phyloP scores from a whole-genome alignment of 805 yeast genomes.

The Ogataea minuta region DNA sequence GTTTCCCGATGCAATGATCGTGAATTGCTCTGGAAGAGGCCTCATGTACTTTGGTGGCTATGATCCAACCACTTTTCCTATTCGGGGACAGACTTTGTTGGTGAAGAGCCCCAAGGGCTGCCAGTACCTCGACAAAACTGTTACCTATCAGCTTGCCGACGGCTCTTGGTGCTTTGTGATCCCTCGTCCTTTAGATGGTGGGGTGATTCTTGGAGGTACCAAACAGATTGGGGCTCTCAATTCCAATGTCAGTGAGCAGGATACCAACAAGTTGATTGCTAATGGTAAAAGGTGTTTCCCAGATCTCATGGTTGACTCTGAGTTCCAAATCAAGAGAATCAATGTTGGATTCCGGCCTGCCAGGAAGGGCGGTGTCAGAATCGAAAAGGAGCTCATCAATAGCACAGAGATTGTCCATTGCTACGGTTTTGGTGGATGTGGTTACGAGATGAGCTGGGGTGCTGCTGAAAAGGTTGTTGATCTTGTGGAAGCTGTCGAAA shows the following conservation, averaged over 20 bases:
- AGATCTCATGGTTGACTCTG: constrained; percentile 39
- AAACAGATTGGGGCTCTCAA: constrained; percentile 47
- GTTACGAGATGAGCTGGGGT: constrained; percentile 64
- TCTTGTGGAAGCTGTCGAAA: constrained; percentile 18
- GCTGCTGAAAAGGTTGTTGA: constrained; percentile 44
- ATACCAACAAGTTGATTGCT: constrained; percentile 42
- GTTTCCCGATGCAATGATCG: constrained; percentile 35
- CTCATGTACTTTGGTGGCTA: constrained; percentile 52
- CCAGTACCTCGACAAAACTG: constrained; percentile 39
- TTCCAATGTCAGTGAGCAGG: constrained; percentile 40
- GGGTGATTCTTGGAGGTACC: constrained; percentile 67
- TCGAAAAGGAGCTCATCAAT: constrained; percentile 22
- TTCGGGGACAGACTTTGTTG: constrained; percentile 66
- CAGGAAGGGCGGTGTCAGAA: constrained; percentile 51
- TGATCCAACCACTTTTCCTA: constrained; percentile 46
- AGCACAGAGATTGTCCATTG: constrained; percentile 52
- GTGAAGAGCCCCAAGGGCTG: constrained; percentile 47
- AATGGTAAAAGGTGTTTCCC: constrained; percentile 49
- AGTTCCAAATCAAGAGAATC: constrained; percentile 44
- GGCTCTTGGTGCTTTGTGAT: constrained; percentile 49
- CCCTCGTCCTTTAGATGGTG: constrained; percentile 58
- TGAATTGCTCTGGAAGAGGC: constrained; percentile 63
- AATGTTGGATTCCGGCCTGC: constrained; percentile 74
- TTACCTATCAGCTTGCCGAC: constrained; percentile 44
- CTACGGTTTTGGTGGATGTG: constrained; percentile 65